Conservation (phyloP, 1,284 basidiomycete genomes). For the Singerocomus rubriflavus region DNA sequence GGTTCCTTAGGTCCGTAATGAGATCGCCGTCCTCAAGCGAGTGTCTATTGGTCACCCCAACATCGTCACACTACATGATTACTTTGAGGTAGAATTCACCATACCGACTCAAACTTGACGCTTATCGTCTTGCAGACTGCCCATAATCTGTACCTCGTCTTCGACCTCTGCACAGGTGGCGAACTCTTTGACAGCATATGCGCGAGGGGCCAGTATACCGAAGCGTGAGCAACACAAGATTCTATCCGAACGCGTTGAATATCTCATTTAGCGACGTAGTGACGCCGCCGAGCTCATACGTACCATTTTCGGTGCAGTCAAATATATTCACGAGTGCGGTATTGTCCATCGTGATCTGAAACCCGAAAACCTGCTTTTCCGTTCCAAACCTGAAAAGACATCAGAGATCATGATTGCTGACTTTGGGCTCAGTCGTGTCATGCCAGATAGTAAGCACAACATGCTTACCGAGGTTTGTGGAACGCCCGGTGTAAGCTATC, state of each 20-base stretch:
- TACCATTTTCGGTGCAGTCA: conserved; percentile 84
- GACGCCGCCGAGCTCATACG: conserved; percentile 90
- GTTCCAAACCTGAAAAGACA: conserved; percentile 82
- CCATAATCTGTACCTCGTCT: conserved; percentile 93
- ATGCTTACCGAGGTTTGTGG: conserved; percentile 95
- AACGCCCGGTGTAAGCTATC: conserved; percentile 65
- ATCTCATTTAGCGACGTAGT: conserved; percentile 37
- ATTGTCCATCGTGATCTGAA: conserved; percentile 99
- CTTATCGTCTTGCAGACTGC: conserved; percentile 56
- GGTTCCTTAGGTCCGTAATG: conserved; percentile 79
- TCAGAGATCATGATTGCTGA: conserved; percentile 96
- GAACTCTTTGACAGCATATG: conserved; percentile 99
- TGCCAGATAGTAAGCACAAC: conserved; percentile 89
- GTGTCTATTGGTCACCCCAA: conserved; percentile 90
- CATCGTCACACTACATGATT: conserved; percentile 92
- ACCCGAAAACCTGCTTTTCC: conserved; percentile 96
- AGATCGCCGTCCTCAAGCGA: conserved; percentile 93
- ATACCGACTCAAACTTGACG: neutral
- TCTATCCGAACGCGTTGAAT: conserved; percentile 2
- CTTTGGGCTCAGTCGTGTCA: conserved; percentile 88
- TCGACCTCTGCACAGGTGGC: conserved; percentile 96
- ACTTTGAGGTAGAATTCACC: conserved; percentile 76
- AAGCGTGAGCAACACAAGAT: conserved; percentile 56
- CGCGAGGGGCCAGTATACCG: conserved; percentile 95
- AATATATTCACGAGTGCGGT: conserved; percentile 89